Evolutionary conservation across 305 asterid species (phyloP).

Genomic region (Stenogyne calaminthoides): DNA sequence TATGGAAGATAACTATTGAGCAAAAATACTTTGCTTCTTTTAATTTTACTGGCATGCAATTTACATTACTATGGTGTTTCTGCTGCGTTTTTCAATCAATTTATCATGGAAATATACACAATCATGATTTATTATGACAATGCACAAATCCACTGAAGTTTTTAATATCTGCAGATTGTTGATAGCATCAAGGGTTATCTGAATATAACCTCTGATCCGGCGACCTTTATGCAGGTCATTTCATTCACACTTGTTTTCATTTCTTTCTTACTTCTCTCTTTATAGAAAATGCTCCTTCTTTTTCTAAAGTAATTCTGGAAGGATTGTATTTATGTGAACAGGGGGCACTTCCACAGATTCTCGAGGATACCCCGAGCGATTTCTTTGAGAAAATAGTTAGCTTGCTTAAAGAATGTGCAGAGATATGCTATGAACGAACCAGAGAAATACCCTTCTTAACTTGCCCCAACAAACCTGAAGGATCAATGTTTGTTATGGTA

Average conservation of each 20-base stretch:
- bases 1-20: neutral
- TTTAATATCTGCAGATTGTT: conserved; percentile 54
- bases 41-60: no score
- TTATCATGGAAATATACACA: neutral
- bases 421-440: conserved; percentile 43
- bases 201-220: conserved; percentile 68
- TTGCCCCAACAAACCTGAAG: conserved; percentile 87
- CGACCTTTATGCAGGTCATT: conserved; percentile 76
- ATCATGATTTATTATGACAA: conserved; percentile 2
- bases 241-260: neutral
- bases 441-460: conserved; percentile 70
- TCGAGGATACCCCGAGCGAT: conserved; percentile 57
- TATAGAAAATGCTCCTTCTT: neutral
- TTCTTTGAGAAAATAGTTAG: conserved; percentile 52
- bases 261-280: neutral
- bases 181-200: conserved; percentile 66
- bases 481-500: conserved; percentile 89
- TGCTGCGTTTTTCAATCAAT: neutral
- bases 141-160: neutral
- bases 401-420: conserved; percentile 55
- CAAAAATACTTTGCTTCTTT: neutral
- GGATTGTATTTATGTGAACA: conserved; percentile 28
- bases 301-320: conserved; percentile 1
- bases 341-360: conserved; percentile 74
- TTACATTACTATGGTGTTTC: neutral